phyloP scores from a whole-genome alignment of 225 moss, liverwort and hornwort species.

The Polytrichum commune region DNA sequence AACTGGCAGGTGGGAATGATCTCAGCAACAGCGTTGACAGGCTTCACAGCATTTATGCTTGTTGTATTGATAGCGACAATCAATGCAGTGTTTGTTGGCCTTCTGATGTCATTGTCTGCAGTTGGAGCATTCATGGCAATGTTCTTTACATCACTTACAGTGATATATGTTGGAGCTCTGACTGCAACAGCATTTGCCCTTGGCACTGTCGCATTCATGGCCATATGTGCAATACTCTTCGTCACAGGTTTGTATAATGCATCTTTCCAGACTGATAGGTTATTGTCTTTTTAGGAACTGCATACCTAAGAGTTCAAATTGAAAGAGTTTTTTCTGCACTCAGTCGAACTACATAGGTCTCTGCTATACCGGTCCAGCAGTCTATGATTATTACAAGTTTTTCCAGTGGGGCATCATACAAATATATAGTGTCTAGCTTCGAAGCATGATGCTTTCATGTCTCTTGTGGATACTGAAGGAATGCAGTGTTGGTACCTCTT shows the following conservation, averaged over 20 bases:
- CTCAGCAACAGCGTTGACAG: constrained; percentile 52
- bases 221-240: constrained; percentile 48
- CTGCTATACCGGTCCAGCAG: too few species aligned
- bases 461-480: too few species aligned
- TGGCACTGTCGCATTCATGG: constrained; percentile 59
- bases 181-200: constrained; percentile 56
- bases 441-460: not conserved
- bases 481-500: constrained; percentile 1
- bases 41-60: constrained; percentile 68
- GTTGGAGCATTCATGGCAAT: constrained; percentile 70
- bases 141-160: constrained; percentile 70
- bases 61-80: constrained; percentile 68
- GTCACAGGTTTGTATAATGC: constrained; percentile 58
- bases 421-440: too few species aligned
- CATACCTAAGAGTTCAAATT: not conserved
- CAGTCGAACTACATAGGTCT: too few species aligned
- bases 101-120: constrained; percentile 70
- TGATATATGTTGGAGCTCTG: constrained; percentile 69
- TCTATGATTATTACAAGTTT: not conserved
- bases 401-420: too few species aligned
- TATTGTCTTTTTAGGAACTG: not conserved
- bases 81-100: constrained; percentile 56
- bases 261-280: constrained; percentile 4
- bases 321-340: not conserved
- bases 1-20: constrained; percentile 66